phyloP scores from a whole-genome alignment of 164 flowering plant species.

The Protea cynaroides region DNA sequence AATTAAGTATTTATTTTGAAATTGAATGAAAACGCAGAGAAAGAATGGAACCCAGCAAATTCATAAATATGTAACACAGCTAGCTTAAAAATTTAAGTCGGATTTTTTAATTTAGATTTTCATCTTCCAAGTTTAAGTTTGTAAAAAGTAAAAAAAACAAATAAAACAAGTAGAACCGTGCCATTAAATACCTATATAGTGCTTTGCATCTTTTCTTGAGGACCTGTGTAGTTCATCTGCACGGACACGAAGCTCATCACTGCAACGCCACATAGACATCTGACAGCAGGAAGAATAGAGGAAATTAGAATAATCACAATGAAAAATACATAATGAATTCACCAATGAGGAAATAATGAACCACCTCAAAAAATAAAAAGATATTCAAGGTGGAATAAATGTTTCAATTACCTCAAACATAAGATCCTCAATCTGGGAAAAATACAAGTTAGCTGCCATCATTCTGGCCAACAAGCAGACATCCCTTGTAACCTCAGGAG shows the following conservation, averaged over 20 bases:
- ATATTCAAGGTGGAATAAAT: not conserved
- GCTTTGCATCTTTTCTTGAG: constrained; percentile 72
- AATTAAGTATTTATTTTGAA: no score
- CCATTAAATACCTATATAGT: constrained; percentile 61
- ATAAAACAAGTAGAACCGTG: not conserved
- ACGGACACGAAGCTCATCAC: constrained; percentile 80
- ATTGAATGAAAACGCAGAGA: no score
- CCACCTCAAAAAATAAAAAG: not conserved
- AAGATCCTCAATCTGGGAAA: constrained; percentile 80
- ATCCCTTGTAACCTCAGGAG: constrained; percentile 93
- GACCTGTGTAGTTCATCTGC: constrained; percentile 75
- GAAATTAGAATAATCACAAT: constrained; percentile 1
- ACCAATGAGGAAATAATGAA: not conserved
- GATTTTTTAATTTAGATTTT: no score
- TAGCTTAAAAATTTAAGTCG: not conserved
- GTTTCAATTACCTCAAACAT: constrained; percentile 67
- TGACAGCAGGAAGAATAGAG: constrained; percentile 10
- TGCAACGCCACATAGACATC: constrained; percentile 99
- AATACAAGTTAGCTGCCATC: constrained; percentile 94
- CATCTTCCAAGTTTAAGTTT: not conserved
- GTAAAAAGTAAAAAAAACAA: not conserved
- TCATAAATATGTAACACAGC: no score
- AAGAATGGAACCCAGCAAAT: no score
- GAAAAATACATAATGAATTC: not conserved
- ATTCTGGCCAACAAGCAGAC: constrained; percentile 87